Percentiles rank a stretch among this genome's conserved stretches.
These are phyloP conservation scores for Wickerhamomyces tratensis DNA, from an alignment of 805 yeast genomes.

Conservation along the genomic window DNA sequence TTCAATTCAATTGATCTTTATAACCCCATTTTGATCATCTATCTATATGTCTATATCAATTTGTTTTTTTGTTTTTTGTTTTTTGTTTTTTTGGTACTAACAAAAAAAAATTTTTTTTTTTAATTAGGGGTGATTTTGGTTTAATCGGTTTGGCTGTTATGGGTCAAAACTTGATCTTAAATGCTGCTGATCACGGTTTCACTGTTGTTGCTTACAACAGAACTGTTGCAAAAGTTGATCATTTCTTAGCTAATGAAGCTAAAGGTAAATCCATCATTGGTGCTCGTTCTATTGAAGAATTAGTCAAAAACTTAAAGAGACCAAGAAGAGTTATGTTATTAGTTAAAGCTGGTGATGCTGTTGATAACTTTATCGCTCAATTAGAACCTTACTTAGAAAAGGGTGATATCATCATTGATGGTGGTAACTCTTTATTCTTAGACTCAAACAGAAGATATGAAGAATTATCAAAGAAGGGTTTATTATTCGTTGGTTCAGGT, in stretches of 20 bases:
- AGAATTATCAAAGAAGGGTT: slow-evolving; percentile 79
- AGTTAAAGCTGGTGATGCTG: slow-evolving; percentile 96
- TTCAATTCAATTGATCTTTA: too few species aligned
- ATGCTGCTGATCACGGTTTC: slow-evolving; percentile 98
- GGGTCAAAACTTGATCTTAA: slow-evolving; percentile 97
- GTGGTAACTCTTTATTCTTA: slow-evolving; percentile 99
- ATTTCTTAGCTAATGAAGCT: slow-evolving; percentile 88
- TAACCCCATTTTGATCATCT: too few species aligned
- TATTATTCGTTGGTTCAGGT: slow-evolving; percentile 95
- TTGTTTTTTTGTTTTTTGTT: too few species aligned
- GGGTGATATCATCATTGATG: slow-evolving; percentile 98
- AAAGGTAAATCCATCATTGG: slow-evolving; percentile 96
- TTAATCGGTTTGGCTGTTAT: slow-evolving; percentile 99
- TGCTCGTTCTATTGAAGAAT: slow-evolving; percentile 87
- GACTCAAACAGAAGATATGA: slow-evolving; percentile 95
- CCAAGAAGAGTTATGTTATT: slow-evolving; percentile 93
- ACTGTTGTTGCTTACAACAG: slow-evolving; percentile 98
- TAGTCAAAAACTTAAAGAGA: slow-evolving; percentile 81
- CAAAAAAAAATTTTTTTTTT: background rate
- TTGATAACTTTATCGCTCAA: slow-evolving; percentile 83
- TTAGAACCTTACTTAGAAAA: slow-evolving; percentile 85
- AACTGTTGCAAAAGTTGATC: slow-evolving; percentile 92
- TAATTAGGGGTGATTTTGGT: slow-evolving; percentile 82
- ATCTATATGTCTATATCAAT: too few species aligned
- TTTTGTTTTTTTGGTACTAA: too few species aligned